Percentiles rank a stretch among this genome's conserved stretches.
Evolutionary conservation across 148 eudicot genomes (phyloP).

Genomic region (Spergularia marina): DNA sequence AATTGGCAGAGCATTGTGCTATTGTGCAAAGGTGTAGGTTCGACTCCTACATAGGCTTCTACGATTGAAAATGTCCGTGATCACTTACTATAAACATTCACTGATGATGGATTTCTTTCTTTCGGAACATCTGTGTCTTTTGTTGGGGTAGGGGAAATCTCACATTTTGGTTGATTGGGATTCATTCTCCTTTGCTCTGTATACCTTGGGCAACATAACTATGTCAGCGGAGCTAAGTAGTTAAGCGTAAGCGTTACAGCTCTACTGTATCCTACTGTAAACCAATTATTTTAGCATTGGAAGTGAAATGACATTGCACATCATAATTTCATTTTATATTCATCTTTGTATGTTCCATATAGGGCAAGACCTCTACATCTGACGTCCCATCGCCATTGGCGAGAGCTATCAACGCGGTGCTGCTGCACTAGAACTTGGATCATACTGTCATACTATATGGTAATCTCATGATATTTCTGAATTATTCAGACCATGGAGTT

Average conservation of each 20-base stretch:
- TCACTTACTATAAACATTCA: neutral
- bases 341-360: neutral
- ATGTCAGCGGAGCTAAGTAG: neutral
- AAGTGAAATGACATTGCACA: neutral
- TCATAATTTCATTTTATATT: neutral
- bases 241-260: too few relatives aligned
- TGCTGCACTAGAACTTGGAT: too few relatives aligned
- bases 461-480: too few relatives aligned
- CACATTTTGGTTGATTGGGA: neutral
- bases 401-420: too few relatives aligned
- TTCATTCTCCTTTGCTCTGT: neutral
- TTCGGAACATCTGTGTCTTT: neutral
- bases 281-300: neutral
- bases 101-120: neutral
- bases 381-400: too few relatives aligned
- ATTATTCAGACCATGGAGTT: too few relatives aligned
- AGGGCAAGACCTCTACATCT: too few relatives aligned
- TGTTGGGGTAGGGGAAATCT: neutral
- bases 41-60: slow-evolving; percentile 15
- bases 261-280: too few relatives aligned
- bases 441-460: too few relatives aligned
- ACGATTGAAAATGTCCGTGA: neutral
- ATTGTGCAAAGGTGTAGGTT: slow-evolving; percentile 20
- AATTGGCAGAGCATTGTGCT: slow-evolving; percentile 23
- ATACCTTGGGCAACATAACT: neutral